A percentile compares a stretch with the other conserved stretches of the same genome.
These are phyloP conservation scores for Globisporangium echinulatum DNA, from an alignment of 352 stramenopile genomes.

Conservation along the genomic window DNA sequence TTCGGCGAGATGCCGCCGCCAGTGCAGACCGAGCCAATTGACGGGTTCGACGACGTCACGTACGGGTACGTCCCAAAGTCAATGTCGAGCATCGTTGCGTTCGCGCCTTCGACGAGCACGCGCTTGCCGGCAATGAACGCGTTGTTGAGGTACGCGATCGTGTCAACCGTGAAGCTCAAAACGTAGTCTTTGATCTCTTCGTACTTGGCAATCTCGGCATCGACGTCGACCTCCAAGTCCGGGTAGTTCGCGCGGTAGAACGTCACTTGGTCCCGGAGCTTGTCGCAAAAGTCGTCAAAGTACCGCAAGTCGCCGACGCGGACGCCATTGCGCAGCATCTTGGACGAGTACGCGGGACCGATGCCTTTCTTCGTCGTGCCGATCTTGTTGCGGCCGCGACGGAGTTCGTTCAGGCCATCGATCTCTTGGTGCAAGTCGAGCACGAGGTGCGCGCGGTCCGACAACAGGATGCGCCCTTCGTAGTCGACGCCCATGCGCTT, in stretches of 20 bases:
- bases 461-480: constrained; percentile 94
- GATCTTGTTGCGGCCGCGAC: constrained; percentile 95
- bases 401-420: constrained; percentile 79
- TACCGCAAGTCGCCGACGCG: constrained; percentile 94
- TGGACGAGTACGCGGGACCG: constrained; percentile 97
- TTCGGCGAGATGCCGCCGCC: constrained; percentile 93
- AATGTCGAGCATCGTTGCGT: constrained; percentile 99
- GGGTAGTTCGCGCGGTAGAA: constrained; percentile 90
- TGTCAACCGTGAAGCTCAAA: constrained; percentile 91
- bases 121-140: constrained; percentile 93
- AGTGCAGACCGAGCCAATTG: constrained; percentile 96
- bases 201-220: constrained; percentile 85
- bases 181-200: constrained; percentile 77
- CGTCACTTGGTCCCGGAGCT: constrained; percentile 89
- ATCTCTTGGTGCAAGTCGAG: constrained; percentile 98
- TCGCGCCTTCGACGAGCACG: constrained; percentile 98
- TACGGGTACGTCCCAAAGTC: constrained; percentile 99
- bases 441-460: constrained; percentile 97
- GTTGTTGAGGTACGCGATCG: constrained; percentile 95
- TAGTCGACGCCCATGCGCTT: constrained; percentile 87
- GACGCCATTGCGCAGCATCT: constrained; percentile 97
- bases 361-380: constrained; percentile 99
- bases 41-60: constrained; percentile 98
- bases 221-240: constrained; percentile 67
- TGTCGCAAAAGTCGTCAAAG: constrained; percentile 85